Base-by-base conservation (phyloP, 768 basidiomycete genomes). In the Hypsizygus marmoreus region DNA sequence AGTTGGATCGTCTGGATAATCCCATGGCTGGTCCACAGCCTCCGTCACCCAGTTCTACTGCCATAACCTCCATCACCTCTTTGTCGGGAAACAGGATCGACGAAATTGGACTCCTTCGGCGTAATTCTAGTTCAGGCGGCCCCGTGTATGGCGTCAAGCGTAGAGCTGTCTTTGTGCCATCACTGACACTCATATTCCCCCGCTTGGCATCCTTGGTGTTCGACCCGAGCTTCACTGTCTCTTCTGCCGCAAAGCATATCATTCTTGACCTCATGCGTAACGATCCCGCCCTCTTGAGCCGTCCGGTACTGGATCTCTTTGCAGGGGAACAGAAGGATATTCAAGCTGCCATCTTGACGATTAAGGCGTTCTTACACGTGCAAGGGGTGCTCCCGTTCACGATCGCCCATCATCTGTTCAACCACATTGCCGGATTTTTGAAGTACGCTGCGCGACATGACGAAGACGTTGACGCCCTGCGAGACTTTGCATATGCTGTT, bases 251-350 rank as follows among this genome's bases (percentile, higher is more conserved):
- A 16, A 76, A 81, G 32, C 72, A 72, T 20, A 68, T 78, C 4
- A 57, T 89, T 31, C 53, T 86, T 12, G 82, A 87, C 47, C 63
- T 85, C 36, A 83, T 90, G 80, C 76, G 87, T 16, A 85, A 88
- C 55, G 88, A 91, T 54, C 83, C 88, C 4, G 72, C 72, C 12
- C 68, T 88, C n/a, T 66, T 90, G 22, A 70, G 77, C 10, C 77
- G 86, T 8, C 79, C 84, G 14, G 64, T 81, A 11, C 69, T 88
- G 35, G 85, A 87, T 51, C 63, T 76, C 13, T 66, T 90, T 13
- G 70, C 74, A 3, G 79, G 75, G 8, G 74, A 80, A 16, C 67
- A 75, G 25, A 68, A 70, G 33, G 74, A 78, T 35, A 60, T 81
- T 8, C 51, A 65, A 1, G 55, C 62, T 4, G 84, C 83, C 0